Evolutionary conservation across 2,329 filamentous ascomycete species (phyloP), one percentile per base, ranked within the genome.

Genomic region (Microascus cirrosus): DNA sequence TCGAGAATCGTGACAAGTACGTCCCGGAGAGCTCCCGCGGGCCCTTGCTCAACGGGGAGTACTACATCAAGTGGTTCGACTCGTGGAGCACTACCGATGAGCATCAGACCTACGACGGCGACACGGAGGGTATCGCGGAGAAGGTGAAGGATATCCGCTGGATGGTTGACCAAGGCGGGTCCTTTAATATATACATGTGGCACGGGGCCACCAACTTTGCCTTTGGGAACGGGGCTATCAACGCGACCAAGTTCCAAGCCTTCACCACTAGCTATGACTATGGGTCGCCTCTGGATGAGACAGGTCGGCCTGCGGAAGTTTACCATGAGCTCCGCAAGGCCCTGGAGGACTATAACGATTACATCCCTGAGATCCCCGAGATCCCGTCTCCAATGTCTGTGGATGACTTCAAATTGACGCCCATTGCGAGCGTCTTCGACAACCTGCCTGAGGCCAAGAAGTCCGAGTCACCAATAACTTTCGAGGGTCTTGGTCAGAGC

Each of bases 131-230:
- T n/a, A 60, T 70, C 1, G 59, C 62, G 51, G 60, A 63, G 42
- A 65, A 69, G 36, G 63, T 69, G 25, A 58, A 59, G 39, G 73
- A 75, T 57, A 59, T 76, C 2, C 68, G 68, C 35, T 73, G 65
- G 63, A 69, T 73, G 36, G 63, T 77, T 13, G 63, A 64, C 1
- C 69, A 68, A 28, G 70, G 71, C 51, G 67, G 69, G 53, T 76
- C 74, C 0, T 74, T 80, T 60, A 77, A 71, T 63, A 62, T 80
- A 57, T 79, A 78, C 63, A 79, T 79, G 76, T 74, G 79, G 60
- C 77, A 80, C 60, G 77, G 77, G 3, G 77, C 77, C 1, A 79
- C 76, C 2, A 79, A 78, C 59, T 79, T 74, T 60, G 77, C 70
- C 0, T 76, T 78, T 59, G 66, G 73, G 24, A 77, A 74, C 62